Percentiles rank a stretch among this genome's conserved stretches.
These are phyloP conservation scores for Pseudocercospora pini-densiflorae DNA, from an alignment of 2,329 filamentous ascomycete genomes.

Conservation along the genomic window DNA sequence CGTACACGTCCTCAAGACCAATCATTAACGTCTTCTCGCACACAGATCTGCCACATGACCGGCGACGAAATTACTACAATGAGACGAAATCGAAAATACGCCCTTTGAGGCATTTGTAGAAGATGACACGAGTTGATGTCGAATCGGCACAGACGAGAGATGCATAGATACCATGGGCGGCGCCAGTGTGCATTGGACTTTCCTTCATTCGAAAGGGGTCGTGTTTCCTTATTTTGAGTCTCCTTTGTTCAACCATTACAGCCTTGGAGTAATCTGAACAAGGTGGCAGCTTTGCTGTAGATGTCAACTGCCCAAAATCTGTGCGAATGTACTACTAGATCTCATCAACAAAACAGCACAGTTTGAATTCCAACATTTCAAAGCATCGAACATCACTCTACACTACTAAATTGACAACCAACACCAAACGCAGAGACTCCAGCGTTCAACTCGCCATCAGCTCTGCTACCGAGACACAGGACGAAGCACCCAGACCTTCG, in stretches of 20 bases:
- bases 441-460: too few relatives aligned
- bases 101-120: neutral
- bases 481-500: neutral
- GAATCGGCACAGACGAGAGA: neutral
- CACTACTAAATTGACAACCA: neutral
- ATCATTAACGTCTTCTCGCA: neutral
- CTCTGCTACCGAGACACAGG: neutral
- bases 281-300: neutral
- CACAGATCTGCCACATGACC: neutral
- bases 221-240: neutral
- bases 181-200: neutral
- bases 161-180: conserved; percentile 12
- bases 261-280: neutral
- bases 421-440: neutral
- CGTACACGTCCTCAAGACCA: neutral
- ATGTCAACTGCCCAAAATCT: neutral
- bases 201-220: neutral
- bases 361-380: neutral
- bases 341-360: neutral
- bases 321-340: neutral
- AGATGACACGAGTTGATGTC: conserved; percentile 1
- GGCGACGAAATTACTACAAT: neutral
- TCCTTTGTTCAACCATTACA: conserved; percentile 1
- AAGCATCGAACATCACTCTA: too few relatives aligned
- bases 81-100: neutral